Evolutionary conservation across 2,329 filamentous ascomycete species (phyloP).

Genomic region (Neonectria coccinea): DNA sequence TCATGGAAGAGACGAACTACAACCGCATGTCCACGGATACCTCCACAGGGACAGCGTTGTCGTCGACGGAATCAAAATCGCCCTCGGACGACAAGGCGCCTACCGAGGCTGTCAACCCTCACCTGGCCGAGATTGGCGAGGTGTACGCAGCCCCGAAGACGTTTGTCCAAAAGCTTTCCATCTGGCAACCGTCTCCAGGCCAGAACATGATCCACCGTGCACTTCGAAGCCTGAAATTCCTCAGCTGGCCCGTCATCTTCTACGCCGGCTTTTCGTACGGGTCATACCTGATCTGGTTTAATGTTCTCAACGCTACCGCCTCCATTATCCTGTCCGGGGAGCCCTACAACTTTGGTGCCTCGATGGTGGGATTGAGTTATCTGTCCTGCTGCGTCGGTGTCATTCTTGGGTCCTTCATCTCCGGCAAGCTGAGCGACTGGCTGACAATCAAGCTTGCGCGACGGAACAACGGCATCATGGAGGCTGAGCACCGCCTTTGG

Average conservation of each 20-base stretch:
- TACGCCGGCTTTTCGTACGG: constrained; percentile 58
- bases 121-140: constrained; percentile 12
- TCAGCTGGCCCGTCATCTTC: constrained; percentile 57
- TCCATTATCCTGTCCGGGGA: constrained; percentile 53
- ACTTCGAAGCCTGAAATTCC: constrained; percentile 51
- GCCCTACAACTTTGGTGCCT: constrained; percentile 54
- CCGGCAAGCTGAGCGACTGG: constrained; percentile 53
- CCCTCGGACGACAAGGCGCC: constrained; percentile 22
- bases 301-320: constrained; percentile 57
- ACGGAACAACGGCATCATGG: constrained; percentile 55
- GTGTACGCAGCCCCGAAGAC: constrained; percentile 48
- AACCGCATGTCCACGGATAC: constrained; percentile 43
- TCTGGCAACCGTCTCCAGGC: constrained; percentile 52
- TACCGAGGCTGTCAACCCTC: background rate
- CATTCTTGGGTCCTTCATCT: constrained; percentile 43
- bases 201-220: constrained; percentile 52
- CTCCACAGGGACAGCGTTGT: background rate
- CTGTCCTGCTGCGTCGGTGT: constrained; percentile 53
- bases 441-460: constrained; percentile 54
- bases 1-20: constrained; percentile 71
- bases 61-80: background rate
- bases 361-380: constrained; percentile 55
- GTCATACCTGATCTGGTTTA: constrained; percentile 57
- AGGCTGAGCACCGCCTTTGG: constrained; percentile 58
- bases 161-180: constrained; percentile 56